A percentile compares a stretch with the other conserved stretches of the same genome.
phyloP scores from a whole-genome alignment of 257 asterid species.

The Verbena officinalis region DNA sequence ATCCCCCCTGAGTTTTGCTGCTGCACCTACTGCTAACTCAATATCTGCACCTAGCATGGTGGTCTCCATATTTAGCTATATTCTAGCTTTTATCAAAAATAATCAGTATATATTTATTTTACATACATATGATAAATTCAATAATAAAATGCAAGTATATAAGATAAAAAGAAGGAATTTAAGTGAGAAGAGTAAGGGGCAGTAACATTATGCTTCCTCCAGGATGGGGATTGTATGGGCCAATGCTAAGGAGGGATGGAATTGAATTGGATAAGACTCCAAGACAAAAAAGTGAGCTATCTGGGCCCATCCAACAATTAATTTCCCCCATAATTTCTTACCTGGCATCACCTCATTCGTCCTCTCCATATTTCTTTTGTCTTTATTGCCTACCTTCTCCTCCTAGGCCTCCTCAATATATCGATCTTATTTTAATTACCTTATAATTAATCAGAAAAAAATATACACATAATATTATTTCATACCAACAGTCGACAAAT shows the following conservation, averaged over 20 bases:
- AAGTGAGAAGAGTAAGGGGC: not conserved
- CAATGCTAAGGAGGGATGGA: slow-evolving; percentile 59
- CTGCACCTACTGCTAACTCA: slow-evolving; percentile 39
- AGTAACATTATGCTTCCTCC: slow-evolving; percentile 28
- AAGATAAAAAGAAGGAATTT: slow-evolving; percentile 11
- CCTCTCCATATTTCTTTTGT: slow-evolving; percentile 54
- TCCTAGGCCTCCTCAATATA: too few relatives aligned
- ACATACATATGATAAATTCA: too few relatives aligned
- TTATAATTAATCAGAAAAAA: too few relatives aligned
- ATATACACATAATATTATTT: too few relatives aligned
- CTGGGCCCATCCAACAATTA: slow-evolving; percentile 32
- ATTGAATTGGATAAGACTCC: slow-evolving; percentile 23
- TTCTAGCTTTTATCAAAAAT: too few relatives aligned
- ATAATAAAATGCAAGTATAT: too few relatives aligned
- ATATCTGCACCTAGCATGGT: slow-evolving; percentile 33
- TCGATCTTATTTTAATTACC: too few relatives aligned
- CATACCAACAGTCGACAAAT: too few relatives aligned
- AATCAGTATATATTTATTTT: too few relatives aligned
- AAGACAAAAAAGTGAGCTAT: too few relatives aligned
- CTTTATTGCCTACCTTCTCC: slow-evolving; percentile 32
- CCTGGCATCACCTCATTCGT: slow-evolving; percentile 64
- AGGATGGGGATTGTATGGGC: slow-evolving; percentile 73
- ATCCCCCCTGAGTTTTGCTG: slow-evolving; percentile 63
- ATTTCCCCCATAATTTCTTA: slow-evolving; percentile 51
- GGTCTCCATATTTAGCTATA: too few relatives aligned